These are phyloP conservation scores for Cornus suecica DNA, from an alignment of 148 eudicot species.

Conservation along the genomic window DNA sequence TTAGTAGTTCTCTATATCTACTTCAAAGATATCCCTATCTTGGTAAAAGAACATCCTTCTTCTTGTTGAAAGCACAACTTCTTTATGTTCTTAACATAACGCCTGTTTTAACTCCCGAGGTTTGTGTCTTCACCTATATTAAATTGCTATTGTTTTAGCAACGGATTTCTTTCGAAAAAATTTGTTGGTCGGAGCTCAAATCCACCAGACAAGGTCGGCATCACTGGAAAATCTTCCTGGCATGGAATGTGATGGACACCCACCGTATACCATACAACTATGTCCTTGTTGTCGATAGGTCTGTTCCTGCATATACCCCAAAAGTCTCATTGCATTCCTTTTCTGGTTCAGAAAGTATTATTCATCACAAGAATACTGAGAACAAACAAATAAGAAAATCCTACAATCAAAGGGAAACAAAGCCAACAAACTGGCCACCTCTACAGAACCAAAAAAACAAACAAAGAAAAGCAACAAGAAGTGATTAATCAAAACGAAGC, in stretches of 20 bases:
- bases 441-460: too few species aligned
- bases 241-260: constrained; percentile 64
- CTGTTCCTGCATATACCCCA: constrained; percentile 40
- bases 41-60: too few species aligned
- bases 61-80: background rate
- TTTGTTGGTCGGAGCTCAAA: constrained; percentile 66
- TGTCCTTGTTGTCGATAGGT: constrained; percentile 49
- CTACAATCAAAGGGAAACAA: too few species aligned
- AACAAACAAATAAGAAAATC: too few species aligned
- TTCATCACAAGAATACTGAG: too few species aligned
- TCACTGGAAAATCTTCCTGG: constrained; percentile 76
- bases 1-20: too few species aligned
- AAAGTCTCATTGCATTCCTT: background rate
- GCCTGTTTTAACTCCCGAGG: background rate
- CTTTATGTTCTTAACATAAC: too few species aligned
- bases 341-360: too few species aligned
- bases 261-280: constrained; percentile 70
- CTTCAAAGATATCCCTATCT: too few species aligned
- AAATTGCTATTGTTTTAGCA: constrained; percentile 13
- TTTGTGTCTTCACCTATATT: background rate
- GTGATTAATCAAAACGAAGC: too few species aligned
- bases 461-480: too few species aligned
- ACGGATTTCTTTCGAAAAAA: constrained; percentile 56
- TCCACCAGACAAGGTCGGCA: constrained; percentile 43
- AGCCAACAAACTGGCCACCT: too few species aligned